Percentiles rank a stretch among this genome's conserved stretches.
These are phyloP conservation scores for Raffaelea ambrosiae DNA, from an alignment of 2,329 filamentous ascomycete genomes.

Conservation along the genomic window DNA sequence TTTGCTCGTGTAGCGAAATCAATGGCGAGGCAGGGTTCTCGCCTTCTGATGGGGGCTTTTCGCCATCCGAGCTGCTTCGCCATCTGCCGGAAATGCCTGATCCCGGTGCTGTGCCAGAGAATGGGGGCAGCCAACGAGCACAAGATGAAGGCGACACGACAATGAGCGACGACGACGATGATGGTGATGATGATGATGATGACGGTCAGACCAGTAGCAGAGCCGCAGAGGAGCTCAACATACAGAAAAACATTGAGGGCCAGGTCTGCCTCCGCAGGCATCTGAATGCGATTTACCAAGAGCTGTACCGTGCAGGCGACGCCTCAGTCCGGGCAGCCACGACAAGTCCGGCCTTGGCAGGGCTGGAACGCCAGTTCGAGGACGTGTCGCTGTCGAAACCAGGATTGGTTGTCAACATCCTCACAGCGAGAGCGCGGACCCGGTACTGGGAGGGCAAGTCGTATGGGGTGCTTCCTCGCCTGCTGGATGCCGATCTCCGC, in stretches of 20 bases:
- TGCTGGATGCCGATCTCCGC: constrained; percentile 1
- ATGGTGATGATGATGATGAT: not conserved
- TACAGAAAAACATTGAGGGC: constrained; percentile 4
- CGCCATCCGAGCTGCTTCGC: constrained; percentile 1
- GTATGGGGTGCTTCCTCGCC: constrained; percentile 1
- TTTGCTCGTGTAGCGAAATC: constrained; percentile 5
- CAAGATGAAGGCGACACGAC: not conserved
- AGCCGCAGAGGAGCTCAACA: too few species aligned
- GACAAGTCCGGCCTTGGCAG: not conserved
- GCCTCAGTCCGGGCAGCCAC: not conserved
- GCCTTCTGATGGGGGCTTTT: constrained; percentile 3
- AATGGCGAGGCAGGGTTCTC: constrained; percentile 3
- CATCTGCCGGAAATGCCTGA: constrained; percentile 8
- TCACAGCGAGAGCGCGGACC: constrained; percentile 6
- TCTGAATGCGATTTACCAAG: constrained; percentile 8
- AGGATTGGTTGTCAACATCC: not conserved
- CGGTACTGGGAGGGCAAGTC: constrained; percentile 10
- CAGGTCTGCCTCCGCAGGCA: constrained; percentile 7
- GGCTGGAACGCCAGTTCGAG: constrained; percentile 6
- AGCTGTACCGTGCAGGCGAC: not conserved
- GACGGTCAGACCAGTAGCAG: too few species aligned
- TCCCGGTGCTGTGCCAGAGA: too few species aligned
- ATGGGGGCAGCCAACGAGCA: too few species aligned
- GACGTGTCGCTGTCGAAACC: not conserved
- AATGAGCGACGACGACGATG: not conserved